Conservation (phyloP, 768 basidiomycete species). For the Chalciporus pseudorubinellus region DNA sequence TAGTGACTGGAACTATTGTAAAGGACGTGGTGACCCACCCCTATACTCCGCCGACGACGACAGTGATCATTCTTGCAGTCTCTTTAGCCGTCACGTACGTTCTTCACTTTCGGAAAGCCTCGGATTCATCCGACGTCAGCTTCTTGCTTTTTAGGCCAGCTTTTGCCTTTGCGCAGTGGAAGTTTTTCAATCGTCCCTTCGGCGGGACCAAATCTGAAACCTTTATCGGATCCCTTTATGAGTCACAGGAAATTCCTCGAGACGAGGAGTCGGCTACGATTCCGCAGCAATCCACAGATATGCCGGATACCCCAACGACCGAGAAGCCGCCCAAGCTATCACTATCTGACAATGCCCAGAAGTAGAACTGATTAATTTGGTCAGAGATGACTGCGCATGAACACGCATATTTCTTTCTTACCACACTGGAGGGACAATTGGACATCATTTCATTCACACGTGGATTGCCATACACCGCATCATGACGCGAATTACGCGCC, state of each 20-base stretch:
- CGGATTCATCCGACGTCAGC: neutral
- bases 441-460: conserved; percentile 8
- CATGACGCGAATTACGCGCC: conserved; percentile 11
- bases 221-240: conserved; percentile 24
- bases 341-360: conserved; percentile 6
- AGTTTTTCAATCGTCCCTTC: conserved; percentile 50
- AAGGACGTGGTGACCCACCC: conserved; percentile 48
- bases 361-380: neutral
- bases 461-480: neutral
- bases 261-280: conserved; percentile 19
- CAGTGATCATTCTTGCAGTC: conserved; percentile 48
- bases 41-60: conserved; percentile 50
- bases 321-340: conserved; percentile 16
- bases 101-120: neutral
- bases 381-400: conserved; percentile 1
- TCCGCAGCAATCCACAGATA: conserved; percentile 11
- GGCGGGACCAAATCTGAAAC: conserved; percentile 27
- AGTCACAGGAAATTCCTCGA: conserved; percentile 19
- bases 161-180: conserved; percentile 54
- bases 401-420: conserved; percentile 1
- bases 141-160: conserved; percentile 39
- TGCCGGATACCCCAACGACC: conserved; percentile 17
- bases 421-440: neutral
- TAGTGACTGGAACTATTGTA: conserved; percentile 2
- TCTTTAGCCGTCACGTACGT: conserved; percentile 59